Base-by-base conservation (phyloP, 495 filamentous ascomycete species). In the Penicillium fimorum region DNA sequence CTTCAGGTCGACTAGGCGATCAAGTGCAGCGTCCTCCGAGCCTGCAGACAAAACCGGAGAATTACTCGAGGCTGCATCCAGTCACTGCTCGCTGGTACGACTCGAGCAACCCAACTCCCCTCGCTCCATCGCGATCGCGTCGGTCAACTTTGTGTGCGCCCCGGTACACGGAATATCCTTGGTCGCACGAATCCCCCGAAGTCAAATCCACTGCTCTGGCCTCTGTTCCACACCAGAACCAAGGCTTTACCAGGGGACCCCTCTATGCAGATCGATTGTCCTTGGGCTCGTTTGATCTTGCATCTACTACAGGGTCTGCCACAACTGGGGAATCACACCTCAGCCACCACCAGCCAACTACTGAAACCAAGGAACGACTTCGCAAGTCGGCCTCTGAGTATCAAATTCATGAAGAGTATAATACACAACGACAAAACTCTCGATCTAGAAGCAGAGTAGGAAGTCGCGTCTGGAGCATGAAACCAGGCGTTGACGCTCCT, bases 141-240 rank as follows among this genome's bases (percentile, higher is more conserved):
- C 63, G 66, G 25, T 67, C 66, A 41, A 66, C 66, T 1, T 53
- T 69, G 12, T 66, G 66, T 47, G 66, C 61, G 32, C 66, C 66
- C 24, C 63, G 63, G 15, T 64, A 58, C 41, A 60, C 61, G 24
- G 66, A 69, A 20, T 66, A 69, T 33, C 45, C 57, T 10, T n/a
- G 30, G 27, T 44, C 54, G 20, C 43, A 38, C 15, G 46, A 29
- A 5, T 42, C 33, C 6, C 33, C 29, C 27, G 53, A 49, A 15
- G 17, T 43, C 25, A 29, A 40, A 46, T 27, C 37, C 25, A 20
- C 37, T 4, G 35, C 17, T 5, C 10, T 37, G 5, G 15, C 45
- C 22, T 33, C 40, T 38, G 11, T 25, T 3, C 40, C 24, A 30
- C 5, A 2, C 7, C 47, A 33, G 4, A 9, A 4, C 15, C 46